Evolutionary conservation across 2,329 filamentous ascomycete species (phyloP).

Genomic region (Exophiala bonariae): DNA sequence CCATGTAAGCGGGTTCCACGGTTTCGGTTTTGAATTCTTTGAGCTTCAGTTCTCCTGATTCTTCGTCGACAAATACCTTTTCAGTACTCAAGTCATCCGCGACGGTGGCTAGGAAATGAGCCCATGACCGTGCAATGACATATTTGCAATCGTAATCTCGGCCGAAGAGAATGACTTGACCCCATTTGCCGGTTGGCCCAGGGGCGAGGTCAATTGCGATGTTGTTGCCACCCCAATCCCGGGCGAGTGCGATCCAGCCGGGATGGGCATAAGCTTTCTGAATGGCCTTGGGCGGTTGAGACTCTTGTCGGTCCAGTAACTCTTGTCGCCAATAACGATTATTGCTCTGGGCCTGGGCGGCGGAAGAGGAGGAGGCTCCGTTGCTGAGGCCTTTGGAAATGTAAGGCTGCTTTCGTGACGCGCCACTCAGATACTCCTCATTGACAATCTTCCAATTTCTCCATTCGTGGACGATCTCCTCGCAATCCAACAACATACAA

Average conservation of each 20-base stretch:
- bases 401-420: constrained; percentile 56
- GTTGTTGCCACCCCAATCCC: constrained; percentile 99
- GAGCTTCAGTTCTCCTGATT: constrained; percentile 85
- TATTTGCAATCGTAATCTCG: constrained; percentile 99
- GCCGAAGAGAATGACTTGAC: constrained; percentile 93
- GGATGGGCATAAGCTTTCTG: constrained; percentile 93
- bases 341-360: constrained; percentile 54
- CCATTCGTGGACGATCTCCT: constrained; percentile 98
- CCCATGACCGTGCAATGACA: constrained; percentile 90
- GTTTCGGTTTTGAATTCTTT: constrained; percentile 86
- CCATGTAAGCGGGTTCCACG: constrained; percentile 89
- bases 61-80: constrained; percentile 91
- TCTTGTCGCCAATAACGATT: constrained; percentile 74
- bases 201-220: constrained; percentile 90
- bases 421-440: constrained; percentile 74
- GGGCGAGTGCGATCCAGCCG: constrained; percentile 91
- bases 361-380: constrained; percentile 69
- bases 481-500: constrained; percentile 93
- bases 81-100: constrained; percentile 89
- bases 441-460: constrained; percentile 94
- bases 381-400: constrained; percentile 69
- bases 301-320: constrained; percentile 80
- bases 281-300: constrained; percentile 79
- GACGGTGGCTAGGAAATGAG: constrained; percentile 77
- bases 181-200: constrained; percentile 87